Percentiles rank a stretch among this genome's conserved stretches.
phyloP scores from a whole-genome alignment of 1,284 basidiomycete genomes.

The Irpex sp. region DNA sequence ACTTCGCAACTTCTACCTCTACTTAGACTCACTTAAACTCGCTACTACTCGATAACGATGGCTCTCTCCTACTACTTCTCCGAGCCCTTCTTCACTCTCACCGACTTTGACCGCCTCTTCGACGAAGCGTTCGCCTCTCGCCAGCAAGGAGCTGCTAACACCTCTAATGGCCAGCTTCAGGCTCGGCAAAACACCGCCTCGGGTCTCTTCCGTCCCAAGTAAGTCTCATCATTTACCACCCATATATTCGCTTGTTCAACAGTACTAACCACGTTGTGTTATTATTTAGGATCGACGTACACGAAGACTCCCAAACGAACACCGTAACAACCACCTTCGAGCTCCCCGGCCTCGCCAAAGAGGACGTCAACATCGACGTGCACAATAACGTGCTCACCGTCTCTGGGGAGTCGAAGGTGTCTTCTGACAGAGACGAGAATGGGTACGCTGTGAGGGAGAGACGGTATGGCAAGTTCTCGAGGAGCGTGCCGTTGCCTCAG shows the following conservation, averaged over 20 bases:
- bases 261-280: neutral
- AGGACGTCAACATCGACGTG: constrained; percentile 37
- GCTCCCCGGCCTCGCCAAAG: constrained; percentile 38
- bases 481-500: constrained; percentile 35
- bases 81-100: constrained; percentile 9
- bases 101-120: constrained; percentile 12
- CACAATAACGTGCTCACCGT: constrained; percentile 35
- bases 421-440: constrained; percentile 27
- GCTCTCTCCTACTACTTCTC: constrained; percentile 7
- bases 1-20: no score
- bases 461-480: constrained; percentile 36
- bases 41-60: neutral
- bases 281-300: constrained; percentile 48
- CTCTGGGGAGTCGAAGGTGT: constrained; percentile 32
- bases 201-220: constrained; percentile 12
- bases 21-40: no score
- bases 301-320: constrained; percentile 35
- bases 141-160: neutral
- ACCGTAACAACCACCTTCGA: constrained; percentile 42
- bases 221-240: neutral
- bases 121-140: constrained; percentile 8
- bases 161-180: neutral
- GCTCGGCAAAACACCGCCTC: neutral
- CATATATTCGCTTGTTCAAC: no score
- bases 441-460: constrained; percentile 43